Evolutionary conservation across 2,329 filamentous ascomycete species (phyloP).

Genomic region (Aspergillus candidus): DNA sequence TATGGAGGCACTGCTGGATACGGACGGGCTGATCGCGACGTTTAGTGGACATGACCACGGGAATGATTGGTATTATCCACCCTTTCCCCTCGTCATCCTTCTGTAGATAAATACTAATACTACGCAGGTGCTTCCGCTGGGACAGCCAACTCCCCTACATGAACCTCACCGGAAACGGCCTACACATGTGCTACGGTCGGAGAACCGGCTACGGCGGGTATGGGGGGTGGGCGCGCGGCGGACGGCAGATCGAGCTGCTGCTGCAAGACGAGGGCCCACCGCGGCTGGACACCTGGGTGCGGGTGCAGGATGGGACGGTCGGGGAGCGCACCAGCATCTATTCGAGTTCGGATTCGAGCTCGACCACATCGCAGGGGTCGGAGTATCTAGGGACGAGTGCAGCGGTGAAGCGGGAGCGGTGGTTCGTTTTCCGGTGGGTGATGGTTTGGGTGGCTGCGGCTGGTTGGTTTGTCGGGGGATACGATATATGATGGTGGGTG

Average conservation of each 20-base stretch:
- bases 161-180: conserved; percentile 38
- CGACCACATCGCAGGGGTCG: too few species aligned
- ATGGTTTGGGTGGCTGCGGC: too few species aligned
- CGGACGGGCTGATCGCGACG: conserved; percentile 50
- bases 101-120: background rate
- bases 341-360: too few species aligned
- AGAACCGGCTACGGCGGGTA: conserved; percentile 67
- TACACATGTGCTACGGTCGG: conserved; percentile 54
- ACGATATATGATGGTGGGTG: too few species aligned
- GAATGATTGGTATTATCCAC: conserved; percentile 51
- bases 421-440: too few species aligned
- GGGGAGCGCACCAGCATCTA: too few species aligned
- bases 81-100: conserved; percentile 18
- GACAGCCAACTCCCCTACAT: conserved; percentile 20
- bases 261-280: conserved; percentile 41
- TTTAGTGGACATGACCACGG: conserved; percentile 65
- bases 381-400: too few species aligned
- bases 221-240: conserved; percentile 57
- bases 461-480: too few species aligned
- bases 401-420: too few species aligned
- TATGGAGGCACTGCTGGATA: conserved; percentile 55
- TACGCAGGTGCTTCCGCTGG: conserved; percentile 38
- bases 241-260: conserved; percentile 45
- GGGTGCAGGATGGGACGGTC: conserved; percentile 51
- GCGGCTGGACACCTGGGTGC: conserved; percentile 53